A percentile compares a stretch with the other conserved stretches of the same genome.
Conservation (phyloP, 305 asterid species). For the Fraxinus greggii region DNA sequence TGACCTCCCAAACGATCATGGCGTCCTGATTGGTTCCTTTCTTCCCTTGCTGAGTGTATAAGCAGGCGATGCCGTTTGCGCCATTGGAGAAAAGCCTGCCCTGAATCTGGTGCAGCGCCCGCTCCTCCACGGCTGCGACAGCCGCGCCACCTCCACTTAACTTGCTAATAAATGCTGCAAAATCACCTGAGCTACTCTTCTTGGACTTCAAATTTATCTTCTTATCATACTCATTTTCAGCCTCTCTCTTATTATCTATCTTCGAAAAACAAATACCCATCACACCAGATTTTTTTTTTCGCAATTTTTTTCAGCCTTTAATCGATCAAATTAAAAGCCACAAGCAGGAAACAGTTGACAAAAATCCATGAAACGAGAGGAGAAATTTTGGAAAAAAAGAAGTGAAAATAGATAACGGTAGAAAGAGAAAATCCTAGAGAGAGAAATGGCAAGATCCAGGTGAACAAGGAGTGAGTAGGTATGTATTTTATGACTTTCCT, state of each 20-base stretch:
- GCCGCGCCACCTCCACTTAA: slow-evolving; percentile 53
- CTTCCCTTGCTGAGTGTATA: slow-evolving; percentile 54
- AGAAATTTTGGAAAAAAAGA: background rate
- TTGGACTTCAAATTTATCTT: slow-evolving; percentile 40
- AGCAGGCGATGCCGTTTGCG: slow-evolving; percentile 31
- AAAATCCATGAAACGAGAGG: slow-evolving; percentile 15
- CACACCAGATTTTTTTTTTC: background rate
- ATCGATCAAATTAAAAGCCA: background rate
- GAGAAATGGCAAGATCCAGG: slow-evolving; percentile 52
- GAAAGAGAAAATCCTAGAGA: slow-evolving; percentile 26
- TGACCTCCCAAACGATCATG: slow-evolving; percentile 58
- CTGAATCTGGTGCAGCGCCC: slow-evolving; percentile 40
- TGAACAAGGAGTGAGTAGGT: slow-evolving; percentile 62
- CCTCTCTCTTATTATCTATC: slow-evolving; percentile 36
- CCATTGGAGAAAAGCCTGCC: slow-evolving; percentile 48
- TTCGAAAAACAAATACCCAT: slow-evolving; percentile 97
- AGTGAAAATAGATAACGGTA: slow-evolving; percentile 27
- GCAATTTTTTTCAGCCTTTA: background rate
- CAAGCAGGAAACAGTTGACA: background rate
- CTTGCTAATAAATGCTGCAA: slow-evolving; percentile 60
- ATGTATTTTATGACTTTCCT: slow-evolving; percentile 39
- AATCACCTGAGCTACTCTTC: slow-evolving; percentile 56
- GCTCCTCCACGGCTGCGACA: slow-evolving; percentile 35
- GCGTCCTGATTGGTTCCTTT: slow-evolving; percentile 58
- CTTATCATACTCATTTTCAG: slow-evolving; percentile 31